Percentiles rank a stretch among this genome's conserved stretches.
phyloP scores from a whole-genome alignment of 192 early-diverging fungal genomes.

The Backusella macrospora region DNA sequence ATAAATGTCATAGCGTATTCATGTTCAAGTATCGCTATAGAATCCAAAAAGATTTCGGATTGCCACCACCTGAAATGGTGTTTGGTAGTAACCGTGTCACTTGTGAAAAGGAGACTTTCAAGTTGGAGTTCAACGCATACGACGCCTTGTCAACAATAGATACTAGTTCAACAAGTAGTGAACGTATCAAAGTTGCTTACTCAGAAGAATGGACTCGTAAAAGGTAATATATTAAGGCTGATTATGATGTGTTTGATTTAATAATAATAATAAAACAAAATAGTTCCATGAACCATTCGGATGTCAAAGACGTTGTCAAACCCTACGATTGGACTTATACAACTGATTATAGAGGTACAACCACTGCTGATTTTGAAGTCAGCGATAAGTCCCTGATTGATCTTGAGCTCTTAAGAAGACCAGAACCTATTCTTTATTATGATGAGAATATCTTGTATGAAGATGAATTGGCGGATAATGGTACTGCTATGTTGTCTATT shows the following conservation, averaged over 20 bases:
- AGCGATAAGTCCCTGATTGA: slow-evolving; percentile 63
- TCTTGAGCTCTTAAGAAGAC: slow-evolving; percentile 69
- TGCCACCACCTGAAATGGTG: slow-evolving; percentile 95
- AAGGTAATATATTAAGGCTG: slow-evolving; percentile 47
- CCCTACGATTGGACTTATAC: slow-evolving; percentile 99
- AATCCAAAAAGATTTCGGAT: slow-evolving; percentile 55
- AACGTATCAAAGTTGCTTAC: slow-evolving; percentile 83
- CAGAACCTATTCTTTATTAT: slow-evolving; percentile 91
- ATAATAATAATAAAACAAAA: not conserved
- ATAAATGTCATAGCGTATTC: not conserved
- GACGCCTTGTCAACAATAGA: slow-evolving; percentile 79
- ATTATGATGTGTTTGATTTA: not conserved
- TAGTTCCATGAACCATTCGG: slow-evolving; percentile 55
- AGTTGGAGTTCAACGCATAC: slow-evolving; percentile 64
- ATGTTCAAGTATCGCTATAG: slow-evolving; percentile 26
- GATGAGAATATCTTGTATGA: slow-evolving; percentile 95
- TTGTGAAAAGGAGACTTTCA: slow-evolving; percentile 59
- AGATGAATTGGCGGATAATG: slow-evolving; percentile 97
- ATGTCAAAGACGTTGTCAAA: slow-evolving; percentile 83
- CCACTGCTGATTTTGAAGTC: slow-evolving; percentile 31
- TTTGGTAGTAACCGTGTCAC: slow-evolving; percentile 88
- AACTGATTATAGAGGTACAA: slow-evolving; percentile 77
- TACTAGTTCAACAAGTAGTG: slow-evolving; percentile 63
- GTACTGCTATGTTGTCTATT: slow-evolving; percentile 75
- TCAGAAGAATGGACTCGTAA: slow-evolving; percentile 85